Percentiles rank a stretch among this genome's conserved stretches.
Evolutionary conservation across 2,329 filamentous ascomycete species (phyloP).

Genomic region (Claviceps lovelessii): DNA sequence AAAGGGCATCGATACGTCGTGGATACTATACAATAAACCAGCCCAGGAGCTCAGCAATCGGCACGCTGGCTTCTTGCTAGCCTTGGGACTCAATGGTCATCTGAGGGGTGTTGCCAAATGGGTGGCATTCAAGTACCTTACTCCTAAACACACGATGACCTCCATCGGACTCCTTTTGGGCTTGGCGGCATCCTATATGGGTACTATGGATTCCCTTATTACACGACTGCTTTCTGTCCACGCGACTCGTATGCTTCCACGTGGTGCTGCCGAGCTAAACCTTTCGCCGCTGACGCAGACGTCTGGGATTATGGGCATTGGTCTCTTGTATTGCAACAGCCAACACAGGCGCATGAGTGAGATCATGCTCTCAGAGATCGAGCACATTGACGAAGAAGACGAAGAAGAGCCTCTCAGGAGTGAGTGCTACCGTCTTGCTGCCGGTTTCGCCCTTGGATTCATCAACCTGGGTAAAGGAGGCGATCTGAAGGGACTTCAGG

Average conservation of each 20-base stretch:
- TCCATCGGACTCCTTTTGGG: slow-evolving; percentile 90
- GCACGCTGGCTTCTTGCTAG: slow-evolving; percentile 88
- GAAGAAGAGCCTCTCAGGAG: slow-evolving; percentile 78
- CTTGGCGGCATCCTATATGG: slow-evolving; percentile 82
- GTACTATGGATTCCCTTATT: slow-evolving; percentile 93
- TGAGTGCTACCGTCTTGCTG: slow-evolving; percentile 90
- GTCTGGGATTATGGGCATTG: slow-evolving; percentile 93
- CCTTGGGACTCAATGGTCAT: slow-evolving; percentile 85
- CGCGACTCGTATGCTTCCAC: slow-evolving; percentile 84
- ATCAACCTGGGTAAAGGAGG: slow-evolving; percentile 90
- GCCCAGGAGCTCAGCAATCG: slow-evolving; percentile 74
- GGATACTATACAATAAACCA: slow-evolving; percentile 97
- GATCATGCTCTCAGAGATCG: slow-evolving; percentile 95
- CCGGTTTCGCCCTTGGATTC: slow-evolving; percentile 82
- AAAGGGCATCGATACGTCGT: slow-evolving; percentile 91
- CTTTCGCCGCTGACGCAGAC: slow-evolving; percentile 87
- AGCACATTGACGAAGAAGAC: slow-evolving; percentile 64
- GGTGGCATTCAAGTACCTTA: slow-evolving; percentile 98
- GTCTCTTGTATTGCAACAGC: slow-evolving; percentile 82
- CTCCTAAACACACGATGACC: slow-evolving; percentile 97
- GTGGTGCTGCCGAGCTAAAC: slow-evolving; percentile 86
- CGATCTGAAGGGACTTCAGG: slow-evolving; percentile 75
- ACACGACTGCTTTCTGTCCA: slow-evolving; percentile 89
- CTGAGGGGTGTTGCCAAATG: slow-evolving; percentile 91
- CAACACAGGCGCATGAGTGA: slow-evolving; percentile 98